Evolutionary conservation across 73 alveolate species (phyloP), one percentile per base, ranked within the genome.

Genomic region (Effrenium voratum): DNA sequence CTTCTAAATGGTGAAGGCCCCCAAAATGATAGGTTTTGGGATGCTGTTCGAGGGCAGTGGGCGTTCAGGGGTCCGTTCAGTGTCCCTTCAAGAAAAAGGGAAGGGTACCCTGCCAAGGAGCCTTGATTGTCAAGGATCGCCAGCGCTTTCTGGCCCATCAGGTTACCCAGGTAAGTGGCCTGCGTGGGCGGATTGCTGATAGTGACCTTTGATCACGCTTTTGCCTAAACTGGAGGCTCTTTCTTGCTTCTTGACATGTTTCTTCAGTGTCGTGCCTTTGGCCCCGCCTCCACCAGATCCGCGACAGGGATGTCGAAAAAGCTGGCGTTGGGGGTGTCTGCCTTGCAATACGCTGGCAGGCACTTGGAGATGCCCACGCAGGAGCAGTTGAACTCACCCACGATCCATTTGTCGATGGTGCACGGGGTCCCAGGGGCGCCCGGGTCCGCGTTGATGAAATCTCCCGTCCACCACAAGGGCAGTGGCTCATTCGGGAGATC

Each of bases 381-480:
- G 50, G 76, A 49, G 75, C 92, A 82, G 36, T 82, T 82, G 73
- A 82, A 82, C 75, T 82, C 92, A 34, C 92, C 92, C 28, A 82
- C 92, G 50, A 82, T 82, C 92, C 92, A 82, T 43, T 82, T 82
- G 73, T 82, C 92, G 45, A 86, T 86, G 94, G 94, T 86, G 94
- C 82, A 57, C 13, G 94, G 94, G n/a, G 66, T 86, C 10, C 94
- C 94, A 10, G 94, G 94, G 38, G 30, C 24, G 40, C 95, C 95
- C 2, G 95, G 95, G 41, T 88, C 95, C 70, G 95, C 84, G 19
- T 88, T 88, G 95, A 88, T 88, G 95, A 88, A 88, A 38, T 88
- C 95, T 28, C 85, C 95, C 12, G 95, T 88, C 95, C 95, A 88
- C 95, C 95, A 88, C 28, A 88, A 38, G 5, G 95, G 95, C 70